Base-by-base conservation (phyloP, 345 rosid genomes). In the Corchorus olitorius region DNA sequence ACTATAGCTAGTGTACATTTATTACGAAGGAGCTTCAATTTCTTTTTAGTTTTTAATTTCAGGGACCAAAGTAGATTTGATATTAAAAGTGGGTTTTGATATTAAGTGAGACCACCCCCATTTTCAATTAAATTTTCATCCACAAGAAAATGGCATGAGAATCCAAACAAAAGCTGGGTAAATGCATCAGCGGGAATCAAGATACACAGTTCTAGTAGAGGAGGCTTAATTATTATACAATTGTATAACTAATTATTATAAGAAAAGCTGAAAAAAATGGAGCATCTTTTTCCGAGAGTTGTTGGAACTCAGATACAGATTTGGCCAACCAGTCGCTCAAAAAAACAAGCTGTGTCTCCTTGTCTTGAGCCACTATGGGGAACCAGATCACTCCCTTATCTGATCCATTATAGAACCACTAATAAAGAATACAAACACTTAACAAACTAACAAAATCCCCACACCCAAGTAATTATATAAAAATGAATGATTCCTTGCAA, bases 281-380 rank as follows among this genome's bases (percentile, higher is more conserved):
- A 70, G 78, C 78, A 70, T 67, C 81, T 65, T 76, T 27, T 72
- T 63, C 37, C 19, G 49, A 65, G 84, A 80, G 81, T 84, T 17
- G 85, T 86, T 84, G 76, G 78, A 77, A 82, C 78, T 74, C 79
- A 74, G 81, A 80, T 66, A 76, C 54, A 50, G 82, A 80, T 86
- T 83, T 80, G 85, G 83, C 84, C 81, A 79, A 78, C 84, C 80
- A 76, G 77, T 81, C 16, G 43, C 65, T 62, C 4, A 53, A n/a
- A 48, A 19, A 49, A 52, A 41, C 19, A 35, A 8, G 19, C 54
- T 12, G 63, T 78, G 79, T 75, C 49, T 17, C 80, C 83, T 71
- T 58, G 77, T 77, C 73, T 33, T 72, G 8, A 52, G 22, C 74
- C 74, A 19, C 48, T 59, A 27, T 27, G 15, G 20, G 76, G 75